These are phyloP conservation scores for Talaromyces adpressus DNA, from an alignment of 495 filamentous ascomycete species.

Conservation along the genomic window DNA sequence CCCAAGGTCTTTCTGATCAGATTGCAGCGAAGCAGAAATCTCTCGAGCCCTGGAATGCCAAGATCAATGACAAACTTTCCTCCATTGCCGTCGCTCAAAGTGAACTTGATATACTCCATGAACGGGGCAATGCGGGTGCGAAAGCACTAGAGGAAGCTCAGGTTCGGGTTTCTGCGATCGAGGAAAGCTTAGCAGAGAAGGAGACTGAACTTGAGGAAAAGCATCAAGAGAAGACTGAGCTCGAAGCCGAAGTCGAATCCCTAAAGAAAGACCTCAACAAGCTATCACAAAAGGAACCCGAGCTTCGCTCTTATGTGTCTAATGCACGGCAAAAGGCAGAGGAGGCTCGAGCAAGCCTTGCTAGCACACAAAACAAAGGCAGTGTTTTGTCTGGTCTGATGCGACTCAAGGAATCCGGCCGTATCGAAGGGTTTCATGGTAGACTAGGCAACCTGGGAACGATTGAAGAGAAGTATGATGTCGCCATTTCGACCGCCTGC, in stretches of 20 bases:
- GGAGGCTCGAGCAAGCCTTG: slow-evolving; percentile 83
- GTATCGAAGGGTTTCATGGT: slow-evolving; percentile 94
- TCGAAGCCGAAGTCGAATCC: slow-evolving; percentile 69
- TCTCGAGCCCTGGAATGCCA: slow-evolving; percentile 92
- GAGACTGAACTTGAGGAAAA: slow-evolving; percentile 67
- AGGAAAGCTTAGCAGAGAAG: slow-evolving; percentile 63
- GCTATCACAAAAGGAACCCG: slow-evolving; percentile 68
- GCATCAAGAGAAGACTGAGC: slow-evolving; percentile 57
- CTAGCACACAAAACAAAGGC: slow-evolving; percentile 83
- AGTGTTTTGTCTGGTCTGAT: slow-evolving; percentile 88
- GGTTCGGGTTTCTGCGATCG: slow-evolving; percentile 64
- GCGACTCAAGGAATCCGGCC: slow-evolving; percentile 90
- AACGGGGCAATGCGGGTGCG: slow-evolving; percentile 79
- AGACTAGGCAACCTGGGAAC: slow-evolving; percentile 92
- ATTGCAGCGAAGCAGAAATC: slow-evolving; percentile 89
- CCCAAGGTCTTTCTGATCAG: slow-evolving; percentile 85
- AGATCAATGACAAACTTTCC: slow-evolving; percentile 92
- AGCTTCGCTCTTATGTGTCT: slow-evolving; percentile 72
- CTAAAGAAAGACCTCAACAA: slow-evolving; percentile 65
- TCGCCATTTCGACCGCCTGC: slow-evolving; percentile 95
- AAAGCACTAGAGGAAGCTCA: slow-evolving; percentile 79
- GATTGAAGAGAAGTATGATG: slow-evolving; percentile 89
- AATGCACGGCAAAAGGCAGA: slow-evolving; percentile 88
- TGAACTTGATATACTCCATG: slow-evolving; percentile 83
- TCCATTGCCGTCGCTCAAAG: slow-evolving; percentile 89